These are phyloP conservation scores for Boletus edulis DNA, from an alignment of 768 basidiomycete genomes.

Conservation along the genomic window DNA sequence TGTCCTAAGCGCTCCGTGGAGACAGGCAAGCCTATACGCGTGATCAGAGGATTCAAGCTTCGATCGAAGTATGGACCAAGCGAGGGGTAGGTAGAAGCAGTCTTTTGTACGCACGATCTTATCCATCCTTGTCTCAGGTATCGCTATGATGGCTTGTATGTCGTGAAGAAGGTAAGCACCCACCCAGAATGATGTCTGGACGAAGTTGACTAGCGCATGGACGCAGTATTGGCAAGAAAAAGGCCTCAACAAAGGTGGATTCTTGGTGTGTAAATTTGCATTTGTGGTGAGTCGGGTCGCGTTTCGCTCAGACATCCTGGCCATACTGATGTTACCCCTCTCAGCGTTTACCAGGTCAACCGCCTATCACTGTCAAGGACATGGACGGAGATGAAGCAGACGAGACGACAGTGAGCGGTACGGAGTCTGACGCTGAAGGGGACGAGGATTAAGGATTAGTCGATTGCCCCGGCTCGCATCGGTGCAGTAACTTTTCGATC, in stretches of 20 bases:
- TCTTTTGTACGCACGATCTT: neutral
- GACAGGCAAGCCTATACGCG: constrained; percentile 79
- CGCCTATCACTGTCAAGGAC: constrained; percentile 23
- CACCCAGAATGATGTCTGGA: neutral
- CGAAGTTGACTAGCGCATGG: neutral
- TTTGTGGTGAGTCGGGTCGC: constrained; percentile 57
- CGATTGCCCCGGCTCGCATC: no score
- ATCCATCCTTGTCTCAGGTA: constrained; percentile 46
- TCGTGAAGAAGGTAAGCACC: constrained; percentile 59
- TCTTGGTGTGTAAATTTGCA: constrained; percentile 80
- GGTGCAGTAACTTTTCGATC: neutral
- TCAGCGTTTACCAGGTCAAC: constrained; percentile 27
- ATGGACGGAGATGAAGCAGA: constrained; percentile 6
- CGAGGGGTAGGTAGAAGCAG: constrained; percentile 54
- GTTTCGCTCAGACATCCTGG: neutral
- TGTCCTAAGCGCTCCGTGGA: constrained; percentile 63
- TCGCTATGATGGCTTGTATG: constrained; percentile 88
- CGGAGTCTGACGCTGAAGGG: constrained; percentile 7
- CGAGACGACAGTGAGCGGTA: neutral
- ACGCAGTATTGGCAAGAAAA: constrained; percentile 69
- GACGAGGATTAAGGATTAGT: neutral
- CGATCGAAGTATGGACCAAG: constrained; percentile 70
- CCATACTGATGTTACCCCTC: neutral
- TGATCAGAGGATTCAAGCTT: constrained; percentile 75
- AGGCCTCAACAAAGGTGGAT: constrained; percentile 67